Conservation (phyloP, 352 stramenopile genomes). For the Aphanomyces invadans region DNA sequence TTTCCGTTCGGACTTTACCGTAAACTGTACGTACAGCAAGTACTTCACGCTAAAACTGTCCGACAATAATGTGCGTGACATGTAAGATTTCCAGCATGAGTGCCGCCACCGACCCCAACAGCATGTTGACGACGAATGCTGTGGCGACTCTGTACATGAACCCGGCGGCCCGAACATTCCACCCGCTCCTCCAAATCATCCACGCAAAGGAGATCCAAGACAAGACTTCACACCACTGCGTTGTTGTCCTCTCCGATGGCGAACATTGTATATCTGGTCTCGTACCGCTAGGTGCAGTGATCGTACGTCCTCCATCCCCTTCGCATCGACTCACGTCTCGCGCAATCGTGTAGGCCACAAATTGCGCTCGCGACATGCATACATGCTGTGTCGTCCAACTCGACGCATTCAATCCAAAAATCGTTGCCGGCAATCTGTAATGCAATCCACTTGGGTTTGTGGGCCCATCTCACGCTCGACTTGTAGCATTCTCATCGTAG, state of each 20-base stretch:
- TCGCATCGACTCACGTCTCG: not conserved
- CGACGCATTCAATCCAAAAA: not conserved
- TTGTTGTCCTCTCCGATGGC: conserved; percentile 14
- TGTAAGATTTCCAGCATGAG: not conserved
- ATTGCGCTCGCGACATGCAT: not conserved
- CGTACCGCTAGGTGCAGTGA: not conserved
- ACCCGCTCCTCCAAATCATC: conserved; percentile 13
- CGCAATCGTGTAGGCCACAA: not conserved
- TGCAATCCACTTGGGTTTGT: not conserved
- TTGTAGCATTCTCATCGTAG: conserved; percentile 7
- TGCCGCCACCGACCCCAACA: not conserved
- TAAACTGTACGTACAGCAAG: too few species aligned
- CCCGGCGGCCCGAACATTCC: not conserved
- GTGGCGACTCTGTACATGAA: not conserved
- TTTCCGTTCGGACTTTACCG: too few species aligned
- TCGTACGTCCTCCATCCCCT: not conserved
- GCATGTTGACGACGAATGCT: not conserved
- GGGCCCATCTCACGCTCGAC: not conserved
- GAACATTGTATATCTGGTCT: conserved; percentile 12
- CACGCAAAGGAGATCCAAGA: conserved; percentile 3
- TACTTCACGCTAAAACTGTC: too few species aligned
- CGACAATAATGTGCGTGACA: not conserved
- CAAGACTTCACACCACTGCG: not conserved
- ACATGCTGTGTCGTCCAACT: conserved; percentile 9
- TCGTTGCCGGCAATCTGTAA: conserved; percentile 10